A percentile compares a stretch with the other conserved stretches of the same genome.
phyloP scores from a whole-genome alignment of 2,329 filamentous ascomycete species.

The Apiospora saccharicola region DNA sequence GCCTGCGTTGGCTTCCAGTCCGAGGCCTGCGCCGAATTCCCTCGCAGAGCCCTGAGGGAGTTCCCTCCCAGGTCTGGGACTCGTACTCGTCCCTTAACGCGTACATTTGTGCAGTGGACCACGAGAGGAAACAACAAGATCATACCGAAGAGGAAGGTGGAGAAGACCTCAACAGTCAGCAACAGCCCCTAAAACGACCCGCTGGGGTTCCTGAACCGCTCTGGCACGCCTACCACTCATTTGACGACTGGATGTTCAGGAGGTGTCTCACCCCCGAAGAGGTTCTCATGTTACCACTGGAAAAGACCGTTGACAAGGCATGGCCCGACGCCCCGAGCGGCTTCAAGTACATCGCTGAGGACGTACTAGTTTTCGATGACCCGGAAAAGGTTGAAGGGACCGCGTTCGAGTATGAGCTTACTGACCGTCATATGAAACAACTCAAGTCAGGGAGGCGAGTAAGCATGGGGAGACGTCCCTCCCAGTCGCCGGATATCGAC shows the following conservation, averaged over 20 bases:
- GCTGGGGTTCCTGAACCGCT: neutral
- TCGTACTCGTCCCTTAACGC: constrained; percentile 3
- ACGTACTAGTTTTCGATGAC: constrained; percentile 14
- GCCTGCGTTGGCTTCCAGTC: constrained; percentile 18
- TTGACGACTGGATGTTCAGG: constrained; percentile 23
- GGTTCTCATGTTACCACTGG: constrained; percentile 16
- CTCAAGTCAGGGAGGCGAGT: constrained; percentile 16
- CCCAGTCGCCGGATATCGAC: constrained; percentile 2
- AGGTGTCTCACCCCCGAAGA: constrained; percentile 9
- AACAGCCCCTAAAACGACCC: constrained; percentile 13
- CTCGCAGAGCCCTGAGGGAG: neutral
- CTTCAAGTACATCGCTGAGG: constrained; percentile 22
- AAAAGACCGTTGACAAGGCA: constrained; percentile 1
- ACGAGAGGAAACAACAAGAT: neutral
- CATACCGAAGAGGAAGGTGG: neutral
- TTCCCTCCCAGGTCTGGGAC: neutral
- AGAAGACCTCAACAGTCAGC: neutral
- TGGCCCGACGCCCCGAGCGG: constrained; percentile 16
- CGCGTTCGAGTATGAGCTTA: constrained; percentile 15
- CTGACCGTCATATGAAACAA: neutral
- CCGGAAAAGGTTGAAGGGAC: constrained; percentile 4
- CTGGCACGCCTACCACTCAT: constrained; percentile 24
- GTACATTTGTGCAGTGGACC: neutral
- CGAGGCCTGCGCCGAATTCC: constrained; percentile 9
- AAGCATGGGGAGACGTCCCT: constrained; percentile 8